A percentile compares a stretch with the other conserved stretches of the same genome.
Evolutionary conservation across 176 grass and related monocot species (phyloP).

Genomic region (Oryza meridionalis): DNA sequence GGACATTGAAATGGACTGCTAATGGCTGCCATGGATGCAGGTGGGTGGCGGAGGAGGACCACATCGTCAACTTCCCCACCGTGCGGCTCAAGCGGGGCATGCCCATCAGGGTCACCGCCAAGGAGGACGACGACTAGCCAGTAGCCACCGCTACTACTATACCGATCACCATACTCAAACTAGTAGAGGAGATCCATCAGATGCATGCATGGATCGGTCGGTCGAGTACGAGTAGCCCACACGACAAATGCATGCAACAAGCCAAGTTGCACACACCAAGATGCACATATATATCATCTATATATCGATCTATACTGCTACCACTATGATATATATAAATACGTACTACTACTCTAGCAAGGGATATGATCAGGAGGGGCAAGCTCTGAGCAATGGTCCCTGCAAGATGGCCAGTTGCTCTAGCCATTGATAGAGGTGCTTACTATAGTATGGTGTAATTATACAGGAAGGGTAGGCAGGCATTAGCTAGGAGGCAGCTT

Average conservation of each 20-base stretch:
- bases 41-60: slow-evolving; percentile 94
- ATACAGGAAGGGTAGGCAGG: neutral
- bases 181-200: neutral
- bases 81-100: slow-evolving; percentile 86
- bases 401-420: slow-evolving; percentile 10
- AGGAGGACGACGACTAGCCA: slow-evolving; percentile 7
- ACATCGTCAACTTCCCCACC: slow-evolving; percentile 92
- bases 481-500: slow-evolving; percentile 5
- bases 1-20: slow-evolving; percentile 12
- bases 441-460: slow-evolving; percentile 7
- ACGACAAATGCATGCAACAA: neutral
- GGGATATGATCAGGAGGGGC: neutral
- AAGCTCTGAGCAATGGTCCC: slow-evolving; percentile 2
- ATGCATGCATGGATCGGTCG: neutral
- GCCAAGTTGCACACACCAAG: neutral
- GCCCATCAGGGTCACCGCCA: slow-evolving; percentile 71
- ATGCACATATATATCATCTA: neutral
- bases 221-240: neutral
- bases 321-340: neutral
- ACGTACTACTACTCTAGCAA: neutral
- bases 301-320: neutral
- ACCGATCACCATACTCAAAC: neutral
- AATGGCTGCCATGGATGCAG: slow-evolving; percentile 32
- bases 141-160: neutral
- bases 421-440: neutral